Evolutionary conservation across 2,329 filamentous ascomycete genomes (phyloP).

Genomic region (Aspergillus sp.): DNA sequence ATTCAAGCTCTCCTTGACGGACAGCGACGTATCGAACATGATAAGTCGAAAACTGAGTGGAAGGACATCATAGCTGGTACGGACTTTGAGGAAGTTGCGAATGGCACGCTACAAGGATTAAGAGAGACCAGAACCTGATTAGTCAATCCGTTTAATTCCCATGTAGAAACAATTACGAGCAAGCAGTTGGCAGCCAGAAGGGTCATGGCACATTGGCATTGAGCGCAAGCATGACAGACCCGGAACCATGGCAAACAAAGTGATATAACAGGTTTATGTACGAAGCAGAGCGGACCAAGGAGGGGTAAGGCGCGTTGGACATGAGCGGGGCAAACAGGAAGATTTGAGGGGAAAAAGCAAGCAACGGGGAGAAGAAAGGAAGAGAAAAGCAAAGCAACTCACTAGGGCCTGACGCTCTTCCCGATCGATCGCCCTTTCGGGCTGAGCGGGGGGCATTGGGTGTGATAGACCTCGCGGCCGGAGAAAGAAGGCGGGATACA

Average conservation of each 20-base stretch:
- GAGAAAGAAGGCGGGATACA: conserved; percentile 52
- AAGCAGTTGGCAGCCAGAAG: background rate
- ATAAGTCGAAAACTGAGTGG: conserved; percentile 95
- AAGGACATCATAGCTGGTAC: conserved; percentile 96
- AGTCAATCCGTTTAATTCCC: conserved; percentile 27
- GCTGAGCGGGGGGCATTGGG: conserved; percentile 43
- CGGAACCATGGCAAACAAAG: background rate
- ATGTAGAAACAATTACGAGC: conserved; percentile 14
- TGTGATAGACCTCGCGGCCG: conserved; percentile 42
- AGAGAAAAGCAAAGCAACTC: conserved; percentile 26
- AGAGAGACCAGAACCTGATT: conserved; percentile 22
- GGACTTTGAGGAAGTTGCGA: conserved; percentile 91
- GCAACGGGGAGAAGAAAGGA: conserved; percentile 1
- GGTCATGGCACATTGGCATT: background rate
- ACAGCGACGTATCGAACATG: conserved; percentile 88
- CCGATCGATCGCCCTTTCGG: conserved; percentile 50
- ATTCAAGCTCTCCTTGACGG: conserved; percentile 95
- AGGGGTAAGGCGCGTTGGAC: conserved; percentile 6
- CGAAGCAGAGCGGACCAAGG: conserved; percentile 10
- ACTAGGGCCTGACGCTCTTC: conserved; percentile 54
- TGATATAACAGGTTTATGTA: conserved; percentile 1
- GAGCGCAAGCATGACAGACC: background rate
- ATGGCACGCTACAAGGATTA: conserved; percentile 69
- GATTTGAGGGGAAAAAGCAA: conserved; percentile 4
- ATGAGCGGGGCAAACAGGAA: conserved; percentile 16